Conservation (phyloP, 768 basidiomycete species). For the Strobilomyces echinocephalus region DNA sequence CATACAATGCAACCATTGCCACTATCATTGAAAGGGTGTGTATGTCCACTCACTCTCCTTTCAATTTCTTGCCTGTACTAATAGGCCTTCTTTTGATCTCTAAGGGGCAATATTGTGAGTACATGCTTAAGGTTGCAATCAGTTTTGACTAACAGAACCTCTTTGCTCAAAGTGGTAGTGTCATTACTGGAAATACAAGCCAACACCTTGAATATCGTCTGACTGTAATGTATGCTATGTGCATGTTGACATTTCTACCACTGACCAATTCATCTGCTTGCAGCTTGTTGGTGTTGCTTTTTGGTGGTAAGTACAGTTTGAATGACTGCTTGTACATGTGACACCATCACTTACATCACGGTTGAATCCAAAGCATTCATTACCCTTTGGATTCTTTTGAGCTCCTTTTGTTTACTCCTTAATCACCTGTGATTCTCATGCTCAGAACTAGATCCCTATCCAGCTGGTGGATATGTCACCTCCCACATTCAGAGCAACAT, state of each 20-base stretch:
- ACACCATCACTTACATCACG: background rate
- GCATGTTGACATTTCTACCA: background rate
- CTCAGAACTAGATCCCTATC: conserved; percentile 52
- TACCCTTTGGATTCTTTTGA: conserved; percentile 82
- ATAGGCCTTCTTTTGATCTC: background rate
- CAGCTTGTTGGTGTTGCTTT: conserved; percentile 23
- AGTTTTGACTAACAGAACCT: background rate
- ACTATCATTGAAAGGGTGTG: conserved; percentile 81
- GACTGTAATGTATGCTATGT: conserved; percentile 50
- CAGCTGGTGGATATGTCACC: conserved; percentile 83
- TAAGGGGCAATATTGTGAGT: conserved; percentile 45
- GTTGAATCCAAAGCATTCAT: conserved; percentile 42
- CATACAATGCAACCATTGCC: conserved; percentile 59
- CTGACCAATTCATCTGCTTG: background rate
- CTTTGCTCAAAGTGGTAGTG: conserved; percentile 47
- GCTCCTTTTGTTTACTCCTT: conserved; percentile 37
- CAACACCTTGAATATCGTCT: conserved; percentile 82
- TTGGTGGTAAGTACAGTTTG: conserved; percentile 18
- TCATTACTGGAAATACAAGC: conserved; percentile 65
- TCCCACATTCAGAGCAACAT: conserved; percentile 83
- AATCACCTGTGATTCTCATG: background rate
- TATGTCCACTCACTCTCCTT: conserved; percentile 26
- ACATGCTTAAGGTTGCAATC: conserved; percentile 5
- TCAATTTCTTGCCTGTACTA: background rate
- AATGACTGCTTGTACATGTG: background rate